phyloP scores from a whole-genome alignment of 2,329 filamentous ascomycete species.

The Chaetomium globosum region DNA sequence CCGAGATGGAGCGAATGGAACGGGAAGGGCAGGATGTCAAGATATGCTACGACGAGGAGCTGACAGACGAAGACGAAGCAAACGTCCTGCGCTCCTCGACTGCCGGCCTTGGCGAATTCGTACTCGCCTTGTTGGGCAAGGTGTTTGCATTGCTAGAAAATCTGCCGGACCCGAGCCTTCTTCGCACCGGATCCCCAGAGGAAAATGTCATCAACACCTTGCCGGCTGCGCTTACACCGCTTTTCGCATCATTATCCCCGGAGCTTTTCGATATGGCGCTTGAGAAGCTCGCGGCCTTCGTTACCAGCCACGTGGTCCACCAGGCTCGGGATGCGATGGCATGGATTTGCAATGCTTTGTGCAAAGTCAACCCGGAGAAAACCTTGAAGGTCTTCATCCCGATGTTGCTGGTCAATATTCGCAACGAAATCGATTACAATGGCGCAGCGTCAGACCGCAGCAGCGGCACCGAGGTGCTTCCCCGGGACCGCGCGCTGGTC shows the following conservation, averaged over 20 bases:
- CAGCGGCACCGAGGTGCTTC: slow-evolving; percentile 88
- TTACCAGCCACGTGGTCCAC: slow-evolving; percentile 91
- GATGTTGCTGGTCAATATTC: slow-evolving; percentile 86
- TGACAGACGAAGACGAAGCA: slow-evolving; percentile 84
- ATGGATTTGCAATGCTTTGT: slow-evolving; percentile 94
- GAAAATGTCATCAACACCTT: slow-evolving; percentile 96
- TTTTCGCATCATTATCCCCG: slow-evolving; percentile 87
- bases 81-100: slow-evolving; percentile 91
- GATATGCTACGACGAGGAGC: slow-evolving; percentile 79
- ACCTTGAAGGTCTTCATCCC: slow-evolving; percentile 88
- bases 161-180: slow-evolving; percentile 82
- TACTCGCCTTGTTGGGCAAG: slow-evolving; percentile 85
- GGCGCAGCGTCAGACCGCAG: slow-evolving; percentile 93
- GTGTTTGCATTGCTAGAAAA: slow-evolving; percentile 97
- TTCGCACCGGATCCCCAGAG: slow-evolving; percentile 88
- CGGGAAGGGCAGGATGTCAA: slow-evolving; percentile 80
- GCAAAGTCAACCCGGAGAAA: slow-evolving; percentile 94
- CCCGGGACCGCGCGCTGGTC: slow-evolving; percentile 86
- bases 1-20: slow-evolving; percentile 92
- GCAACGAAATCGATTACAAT: slow-evolving; percentile 95
- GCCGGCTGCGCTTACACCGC: slow-evolving; percentile 84
- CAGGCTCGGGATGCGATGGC: slow-evolving; percentile 97
- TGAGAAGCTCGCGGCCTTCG: slow-evolving; percentile 89
- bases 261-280: slow-evolving; percentile 91
- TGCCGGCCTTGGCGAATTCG: slow-evolving; percentile 88